These are phyloP conservation scores for Hymenoscyphus occultus DNA, from an alignment of 2,329 filamentous ascomycete genomes.

Conservation along the genomic window DNA sequence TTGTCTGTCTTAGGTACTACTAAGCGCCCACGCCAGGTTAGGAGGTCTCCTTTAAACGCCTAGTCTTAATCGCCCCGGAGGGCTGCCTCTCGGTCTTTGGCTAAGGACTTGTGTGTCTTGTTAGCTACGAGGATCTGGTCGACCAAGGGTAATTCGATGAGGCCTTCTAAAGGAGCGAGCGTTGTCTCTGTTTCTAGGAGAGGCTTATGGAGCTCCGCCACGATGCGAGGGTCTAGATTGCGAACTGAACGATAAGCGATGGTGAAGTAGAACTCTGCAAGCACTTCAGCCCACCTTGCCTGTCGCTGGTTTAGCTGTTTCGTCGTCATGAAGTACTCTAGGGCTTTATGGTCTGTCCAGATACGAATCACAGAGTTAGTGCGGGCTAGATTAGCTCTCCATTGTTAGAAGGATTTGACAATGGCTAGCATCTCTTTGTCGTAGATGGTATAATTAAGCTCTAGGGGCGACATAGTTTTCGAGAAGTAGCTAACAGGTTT, in stretches of 20 bases:
- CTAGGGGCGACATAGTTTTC: neutral
- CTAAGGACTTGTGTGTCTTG: too few species aligned
- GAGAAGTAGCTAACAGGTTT: neutral
- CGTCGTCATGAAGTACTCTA: neutral
- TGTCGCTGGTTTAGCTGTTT: neutral
- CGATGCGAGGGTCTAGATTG: too few species aligned
- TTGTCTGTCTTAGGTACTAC: too few species aligned
- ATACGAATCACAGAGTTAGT: neutral
- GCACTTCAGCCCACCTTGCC: neutral
- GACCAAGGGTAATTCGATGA: too few species aligned
- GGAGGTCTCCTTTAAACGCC: too few species aligned
- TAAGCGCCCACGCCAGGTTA: too few species aligned
- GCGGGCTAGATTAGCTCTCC: neutral
- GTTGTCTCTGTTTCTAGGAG: too few species aligned
- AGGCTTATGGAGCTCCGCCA: too few species aligned
- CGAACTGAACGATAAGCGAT: neutral
- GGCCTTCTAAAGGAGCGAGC: too few species aligned
- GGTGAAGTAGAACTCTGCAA: neutral
- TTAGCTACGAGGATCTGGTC: too few species aligned
- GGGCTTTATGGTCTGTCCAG: neutral
- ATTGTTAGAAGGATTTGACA: neutral
- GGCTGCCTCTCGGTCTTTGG: too few species aligned
- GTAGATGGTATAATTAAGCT: neutral
- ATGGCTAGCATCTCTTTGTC: neutral
- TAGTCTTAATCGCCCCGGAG: too few species aligned